phyloP scores from a whole-genome alignment of 1,284 basidiomycete species.

The Moesziomyces sp. region DNA sequence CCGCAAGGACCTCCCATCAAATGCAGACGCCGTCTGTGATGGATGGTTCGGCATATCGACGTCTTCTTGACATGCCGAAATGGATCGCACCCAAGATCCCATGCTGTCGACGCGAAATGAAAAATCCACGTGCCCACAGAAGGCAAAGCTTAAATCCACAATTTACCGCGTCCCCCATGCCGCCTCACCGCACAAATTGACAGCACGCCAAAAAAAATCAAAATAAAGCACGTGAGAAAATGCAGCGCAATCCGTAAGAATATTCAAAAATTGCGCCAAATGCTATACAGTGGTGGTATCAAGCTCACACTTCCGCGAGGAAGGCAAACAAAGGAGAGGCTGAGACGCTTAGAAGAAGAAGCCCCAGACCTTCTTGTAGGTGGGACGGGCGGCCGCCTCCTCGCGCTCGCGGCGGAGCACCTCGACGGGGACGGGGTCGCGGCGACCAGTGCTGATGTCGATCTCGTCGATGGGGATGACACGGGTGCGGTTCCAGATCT shows the following conservation, averaged over 20 bases:
- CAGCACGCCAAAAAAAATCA: neutral
- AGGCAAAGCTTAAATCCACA: too few relatives aligned
- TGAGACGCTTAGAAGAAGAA: conserved; percentile 50
- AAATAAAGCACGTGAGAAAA: neutral
- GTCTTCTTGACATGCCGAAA: too few relatives aligned
- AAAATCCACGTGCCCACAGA: too few relatives aligned
- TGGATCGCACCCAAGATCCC: too few relatives aligned
- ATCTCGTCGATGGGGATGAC: conserved; percentile 55
- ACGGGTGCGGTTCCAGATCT: conserved; percentile 49
- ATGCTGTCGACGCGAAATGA: too few relatives aligned
- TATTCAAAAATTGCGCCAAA: conserved; percentile 3
- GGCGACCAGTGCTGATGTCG: conserved; percentile 62
- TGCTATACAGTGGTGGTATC: conserved; percentile 2
- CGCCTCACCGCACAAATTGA: too few relatives aligned
- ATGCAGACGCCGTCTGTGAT: too few relatives aligned
- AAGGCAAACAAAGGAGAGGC: neutral
- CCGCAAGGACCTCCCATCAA: too few relatives aligned
- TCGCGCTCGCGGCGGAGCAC: conserved; percentile 62
- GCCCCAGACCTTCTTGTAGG: conserved; percentile 51
- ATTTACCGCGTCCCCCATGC: too few relatives aligned
- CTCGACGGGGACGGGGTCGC: conserved; percentile 57
- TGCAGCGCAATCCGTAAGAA: conserved; percentile 3
- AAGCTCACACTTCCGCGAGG: neutral
- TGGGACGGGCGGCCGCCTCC: conserved; percentile 46
- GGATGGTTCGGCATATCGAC: too few relatives aligned